Evolutionary conservation across 2,329 filamentous ascomycete species (phyloP), one percentile per base, ranked within the genome.

Genomic region (Colletotrichum phormii): DNA sequence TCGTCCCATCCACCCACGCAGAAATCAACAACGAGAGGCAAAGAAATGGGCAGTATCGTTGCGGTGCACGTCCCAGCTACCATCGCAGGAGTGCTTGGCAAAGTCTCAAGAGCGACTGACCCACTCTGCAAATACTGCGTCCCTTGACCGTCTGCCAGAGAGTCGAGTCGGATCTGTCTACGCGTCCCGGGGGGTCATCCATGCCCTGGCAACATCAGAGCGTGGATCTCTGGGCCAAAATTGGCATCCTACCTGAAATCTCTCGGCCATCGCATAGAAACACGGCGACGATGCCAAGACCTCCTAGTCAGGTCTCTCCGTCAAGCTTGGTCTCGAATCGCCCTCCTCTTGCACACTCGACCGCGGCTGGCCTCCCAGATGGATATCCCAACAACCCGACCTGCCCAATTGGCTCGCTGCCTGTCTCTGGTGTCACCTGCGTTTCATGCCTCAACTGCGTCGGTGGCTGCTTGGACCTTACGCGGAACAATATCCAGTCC

Each of bases 101-200:
- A 63, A 33, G 71, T 73, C 71, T 73, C 71, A 73, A 72, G 62
- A 67, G 62, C 68, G 71, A 72, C 51, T 73, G 71, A 73, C 62
- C 71, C 71, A 73, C 71, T 26, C 31, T 63, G 18, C 9, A 71
- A 72, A 49, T 72, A 37, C 68, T 67, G 55, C 66, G 46, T 65
- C 59, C 70, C 70, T 64, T 46, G 65, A 68, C 58, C 57, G 37
- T 37, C 24, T 37, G 42, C 24, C 15, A 63, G 59, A 49, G 64
- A 59, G 53, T 69, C 59, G 42, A 72, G 70, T 64, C 54, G 65
- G 53, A 64, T 64, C 53, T 59, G 37, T 35, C 35, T 72, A 58
- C 69, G 37, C 51, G 65, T 64, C 53, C 59, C 35, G 37, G 33
- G 33, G 53, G 64, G 53, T 9, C 31, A 54, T 54, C 65, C 70